Evolutionary conservation across 2,329 filamentous ascomycete genomes (phyloP).

Genomic region (Pyrenophora seminiperda): DNA sequence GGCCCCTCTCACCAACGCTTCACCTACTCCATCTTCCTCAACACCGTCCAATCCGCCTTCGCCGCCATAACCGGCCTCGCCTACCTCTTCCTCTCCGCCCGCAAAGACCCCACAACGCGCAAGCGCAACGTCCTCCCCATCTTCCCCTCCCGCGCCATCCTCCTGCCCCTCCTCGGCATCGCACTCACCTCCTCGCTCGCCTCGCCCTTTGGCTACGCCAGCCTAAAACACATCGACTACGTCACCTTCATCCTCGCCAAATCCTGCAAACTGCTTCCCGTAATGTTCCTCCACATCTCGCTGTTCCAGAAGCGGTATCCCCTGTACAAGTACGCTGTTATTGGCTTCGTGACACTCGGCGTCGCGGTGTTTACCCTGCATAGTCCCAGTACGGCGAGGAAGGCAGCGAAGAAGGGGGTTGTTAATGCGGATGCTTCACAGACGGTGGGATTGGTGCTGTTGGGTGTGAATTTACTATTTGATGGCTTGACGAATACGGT

Average conservation of each 20-base stretch:
- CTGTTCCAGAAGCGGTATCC: constrained; percentile 89
- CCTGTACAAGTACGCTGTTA: constrained; percentile 94
- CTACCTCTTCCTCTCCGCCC: constrained; percentile 74
- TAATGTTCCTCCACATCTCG: constrained; percentile 95
- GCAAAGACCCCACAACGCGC: constrained; percentile 49
- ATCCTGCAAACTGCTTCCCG: constrained; percentile 96
- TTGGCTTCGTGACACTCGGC: constrained; percentile 85
- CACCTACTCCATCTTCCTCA: constrained; percentile 92
- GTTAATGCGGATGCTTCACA: constrained; percentile 68
- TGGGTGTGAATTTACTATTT: constrained; percentile 89
- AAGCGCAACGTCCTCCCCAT: constrained; percentile 58
- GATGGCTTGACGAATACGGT: constrained; percentile 96
- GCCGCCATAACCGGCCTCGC: constrained; percentile 80
- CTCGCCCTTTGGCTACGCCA: constrained; percentile 94
- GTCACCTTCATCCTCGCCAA: constrained; percentile 97
- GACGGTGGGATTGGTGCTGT: constrained; percentile 78
- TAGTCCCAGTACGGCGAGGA: constrained; percentile 56
- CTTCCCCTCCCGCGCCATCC: constrained; percentile 76
- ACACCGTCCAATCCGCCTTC: constrained; percentile 92
- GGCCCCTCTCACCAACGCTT: constrained; percentile 70
- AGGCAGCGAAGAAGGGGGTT: constrained; percentile 42
- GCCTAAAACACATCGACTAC: constrained; percentile 92
- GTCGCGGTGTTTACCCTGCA: constrained; percentile 96
- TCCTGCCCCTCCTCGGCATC: constrained; percentile 80
- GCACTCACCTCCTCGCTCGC: constrained; percentile 86